Base-by-base conservation (phyloP, 176 grass and related monocot genomes). In the Rhynchospora tenuis region DNA sequence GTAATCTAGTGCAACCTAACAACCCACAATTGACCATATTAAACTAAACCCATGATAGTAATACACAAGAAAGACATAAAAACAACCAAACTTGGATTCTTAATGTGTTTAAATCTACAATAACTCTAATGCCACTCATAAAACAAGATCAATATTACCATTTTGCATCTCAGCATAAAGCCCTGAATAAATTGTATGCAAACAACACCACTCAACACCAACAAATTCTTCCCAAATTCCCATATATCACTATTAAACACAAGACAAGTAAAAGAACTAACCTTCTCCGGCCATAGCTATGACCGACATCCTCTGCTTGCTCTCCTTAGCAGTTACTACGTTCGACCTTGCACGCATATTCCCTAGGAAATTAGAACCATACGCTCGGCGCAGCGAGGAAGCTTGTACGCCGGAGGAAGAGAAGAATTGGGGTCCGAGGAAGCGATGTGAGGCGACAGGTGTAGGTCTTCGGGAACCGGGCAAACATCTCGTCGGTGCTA, bases 281-380 rank as follows among this genome's bases (percentile, higher is more conserved):
- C 93, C 96, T 59, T 83, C 90, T n/a, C 61, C 86, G 14, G 93
- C 91, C 91, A 95, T 95, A 81, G 91, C 91, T 48, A 93, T 70
- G 65, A 95, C 93, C 13, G 88, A 95, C 24, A 89, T 81, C 45
- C 83, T 84, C 76, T 81, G 83, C 73, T 82, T 90, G 12, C 83
- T 83, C 55, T 87, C 64, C 63, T 74, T 63, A 67, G 29, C 23
- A 57, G 33, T 56, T 51, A 52, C 27, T 69, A 52, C 28, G 12
- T 19, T 84, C 43, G 81, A 64, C 63, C 85, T 71, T 31, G 82
- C 42, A 69, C 73, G 85, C 17, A 84, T 28, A 69, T 58, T 83
- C n/a, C 84, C 88, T 44, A 86, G 78, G 63, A 86, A 48, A 73
- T 84, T 43, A 44, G 84, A 82, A 24, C 61, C 43, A 47, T 81